phyloP scores from a whole-genome alignment of 148 eudicot genomes.

The Limonium bicolor region DNA sequence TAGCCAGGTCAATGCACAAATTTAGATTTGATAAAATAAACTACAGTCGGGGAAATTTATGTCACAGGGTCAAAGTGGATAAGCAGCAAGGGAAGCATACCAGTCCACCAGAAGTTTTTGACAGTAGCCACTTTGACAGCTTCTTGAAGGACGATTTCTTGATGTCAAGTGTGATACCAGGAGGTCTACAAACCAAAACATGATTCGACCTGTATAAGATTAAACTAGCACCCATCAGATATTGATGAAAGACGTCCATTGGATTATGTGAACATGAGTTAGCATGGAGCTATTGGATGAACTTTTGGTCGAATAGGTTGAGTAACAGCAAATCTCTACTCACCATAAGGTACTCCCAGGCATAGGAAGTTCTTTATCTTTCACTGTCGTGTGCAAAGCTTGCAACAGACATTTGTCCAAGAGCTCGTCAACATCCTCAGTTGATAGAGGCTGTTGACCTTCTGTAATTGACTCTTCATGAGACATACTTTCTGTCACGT shows the following conservation, averaged over 20 bases:
- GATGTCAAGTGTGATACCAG: slow-evolving; percentile 68
- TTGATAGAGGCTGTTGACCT: slow-evolving; percentile 32
- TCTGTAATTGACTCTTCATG: slow-evolving; percentile 27
- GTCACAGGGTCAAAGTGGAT: too few species aligned
- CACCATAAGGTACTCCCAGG: slow-evolving; percentile 95
- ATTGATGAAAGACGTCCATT: too few species aligned
- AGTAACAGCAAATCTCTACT: slow-evolving; percentile 6
- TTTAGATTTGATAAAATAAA: too few species aligned
- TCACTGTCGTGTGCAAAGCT: slow-evolving; percentile 83
- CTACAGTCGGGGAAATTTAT: too few species aligned
- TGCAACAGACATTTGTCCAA: slow-evolving; percentile 80
- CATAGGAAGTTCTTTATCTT: slow-evolving; percentile 86
- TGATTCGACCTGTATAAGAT: slow-evolving; percentile 66
- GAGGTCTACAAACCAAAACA: slow-evolving; percentile 80
- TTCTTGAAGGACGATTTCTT: slow-evolving; percentile 89
- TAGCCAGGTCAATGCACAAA: too few species aligned
- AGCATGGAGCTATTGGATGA: too few species aligned
- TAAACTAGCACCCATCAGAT: slow-evolving; percentile 5
- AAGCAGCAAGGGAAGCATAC: slow-evolving; percentile 16
- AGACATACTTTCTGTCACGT: slow-evolving; percentile 24
- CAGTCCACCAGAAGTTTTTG: slow-evolving; percentile 63
- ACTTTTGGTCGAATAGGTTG: neutral
- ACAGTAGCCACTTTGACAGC: slow-evolving; percentile 85
- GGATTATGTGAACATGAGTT: neutral
- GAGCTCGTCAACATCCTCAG: slow-evolving; percentile 59